phyloP scores from a whole-genome alignment of 352 stramenopile species.

The Globisporangium sylvaticum region DNA sequence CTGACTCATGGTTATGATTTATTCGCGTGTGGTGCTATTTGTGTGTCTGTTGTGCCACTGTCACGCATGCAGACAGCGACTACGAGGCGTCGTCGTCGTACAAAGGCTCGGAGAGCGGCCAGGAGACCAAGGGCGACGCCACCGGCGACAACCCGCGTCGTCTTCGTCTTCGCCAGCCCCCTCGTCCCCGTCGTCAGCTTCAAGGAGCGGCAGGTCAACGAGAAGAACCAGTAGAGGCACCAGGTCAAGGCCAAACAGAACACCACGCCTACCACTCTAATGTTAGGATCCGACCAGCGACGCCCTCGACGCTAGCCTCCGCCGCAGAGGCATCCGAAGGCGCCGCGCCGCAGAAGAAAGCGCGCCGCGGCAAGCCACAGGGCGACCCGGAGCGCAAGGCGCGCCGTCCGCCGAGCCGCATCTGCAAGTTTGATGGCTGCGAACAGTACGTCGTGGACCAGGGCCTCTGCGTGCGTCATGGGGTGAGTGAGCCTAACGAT shows the following conservation, averaged over 20 bases:
- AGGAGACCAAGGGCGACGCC: constrained; percentile 4
- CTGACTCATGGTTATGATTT: background rate
- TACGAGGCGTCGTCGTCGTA: constrained; percentile 12
- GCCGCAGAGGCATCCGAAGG: background rate
- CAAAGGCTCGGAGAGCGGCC: constrained; percentile 4
- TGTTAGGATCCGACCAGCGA: background rate
- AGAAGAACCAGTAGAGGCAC: background rate
- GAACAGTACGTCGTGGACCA: constrained; percentile 80
- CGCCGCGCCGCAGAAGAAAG: background rate
- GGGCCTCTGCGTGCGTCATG: constrained; percentile 69
- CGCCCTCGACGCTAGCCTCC: background rate
- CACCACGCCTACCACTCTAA: too few relatives aligned
- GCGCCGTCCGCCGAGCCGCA: constrained; percentile 47
- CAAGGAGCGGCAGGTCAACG: background rate
- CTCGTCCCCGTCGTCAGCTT: background rate
- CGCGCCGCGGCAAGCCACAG: constrained; percentile 19
- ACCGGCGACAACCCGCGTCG: background rate
- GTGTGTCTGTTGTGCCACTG: constrained; percentile 3
- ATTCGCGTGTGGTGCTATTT: background rate
- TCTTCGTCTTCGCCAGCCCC: background rate
- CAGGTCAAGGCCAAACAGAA: background rate
- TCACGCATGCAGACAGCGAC: constrained; percentile 14
- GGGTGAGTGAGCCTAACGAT: constrained; percentile 33
- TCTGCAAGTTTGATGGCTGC: constrained; percentile 70
- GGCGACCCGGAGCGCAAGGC: constrained; percentile 50